Evolutionary conservation across 2,329 filamentous ascomycete genomes (phyloP).

Genomic region (Ambrosiella xylebori): DNA sequence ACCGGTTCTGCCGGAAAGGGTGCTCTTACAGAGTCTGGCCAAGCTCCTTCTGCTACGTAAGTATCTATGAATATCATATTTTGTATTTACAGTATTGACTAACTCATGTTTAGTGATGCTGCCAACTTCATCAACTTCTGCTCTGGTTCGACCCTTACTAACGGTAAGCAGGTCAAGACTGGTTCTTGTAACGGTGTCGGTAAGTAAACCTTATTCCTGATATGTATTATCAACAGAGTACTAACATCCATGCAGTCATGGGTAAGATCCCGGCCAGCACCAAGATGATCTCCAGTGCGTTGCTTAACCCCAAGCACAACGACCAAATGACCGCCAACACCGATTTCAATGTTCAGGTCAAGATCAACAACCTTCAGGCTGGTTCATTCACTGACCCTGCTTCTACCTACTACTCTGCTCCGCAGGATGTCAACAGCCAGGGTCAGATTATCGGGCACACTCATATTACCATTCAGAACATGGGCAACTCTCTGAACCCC

Average conservation of each 20-base stretch:
- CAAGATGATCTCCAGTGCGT: slow-evolving; percentile 41
- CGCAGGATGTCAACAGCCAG: slow-evolving; percentile 31
- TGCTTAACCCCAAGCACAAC: slow-evolving; percentile 35
- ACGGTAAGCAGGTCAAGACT: slow-evolving; percentile 37
- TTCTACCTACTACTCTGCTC: slow-evolving; percentile 43
- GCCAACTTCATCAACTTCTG: slow-evolving; percentile 51
- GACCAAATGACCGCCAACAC: slow-evolving; percentile 29
- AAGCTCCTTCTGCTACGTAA: slow-evolving; percentile 35
- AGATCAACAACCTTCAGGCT: slow-evolving; percentile 34
- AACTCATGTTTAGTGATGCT: slow-evolving; percentile 27
- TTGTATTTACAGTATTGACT: slow-evolving; percentile 1
- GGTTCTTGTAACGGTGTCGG: slow-evolving; percentile 49
- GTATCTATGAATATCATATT: slow-evolving; percentile 16
- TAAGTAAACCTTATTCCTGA: slow-evolving; percentile 22
- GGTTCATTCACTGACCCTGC: slow-evolving; percentile 45
- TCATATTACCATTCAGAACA: slow-evolving; percentile 40
- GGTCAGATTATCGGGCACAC: slow-evolving; percentile 41
- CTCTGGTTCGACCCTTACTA: slow-evolving; percentile 35
- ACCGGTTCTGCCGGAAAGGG: slow-evolving; percentile 32
- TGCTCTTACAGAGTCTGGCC: slow-evolving; percentile 28
- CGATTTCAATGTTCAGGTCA: slow-evolving; percentile 36
- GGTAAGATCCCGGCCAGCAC: slow-evolving; percentile 38
- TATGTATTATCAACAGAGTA: slow-evolving; percentile 14
- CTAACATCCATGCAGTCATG: slow-evolving; percentile 28
- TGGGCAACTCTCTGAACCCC: slow-evolving; percentile 34